Conservation (phyloP, 2,329 filamentous ascomycete species). For the Chrysoporthe deuterocubensis region DNA sequence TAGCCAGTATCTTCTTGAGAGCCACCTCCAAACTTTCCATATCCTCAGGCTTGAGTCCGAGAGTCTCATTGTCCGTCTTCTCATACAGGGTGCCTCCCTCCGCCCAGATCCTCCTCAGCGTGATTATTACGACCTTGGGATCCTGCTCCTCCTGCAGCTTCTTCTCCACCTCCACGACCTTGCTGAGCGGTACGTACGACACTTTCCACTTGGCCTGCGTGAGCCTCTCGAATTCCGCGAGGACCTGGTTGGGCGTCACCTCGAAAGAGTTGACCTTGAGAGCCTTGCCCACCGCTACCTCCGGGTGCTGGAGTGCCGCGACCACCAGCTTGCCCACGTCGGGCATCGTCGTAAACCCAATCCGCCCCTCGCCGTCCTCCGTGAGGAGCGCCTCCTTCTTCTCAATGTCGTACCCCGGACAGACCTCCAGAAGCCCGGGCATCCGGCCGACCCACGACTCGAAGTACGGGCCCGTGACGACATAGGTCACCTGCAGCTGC, state of each 20-base stretch:
- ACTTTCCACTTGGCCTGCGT: conserved; percentile 62
- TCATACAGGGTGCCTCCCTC: conserved; percentile 74
- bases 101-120: conserved; percentile 72
- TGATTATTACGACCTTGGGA: conserved; percentile 58
- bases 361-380: conserved; percentile 62
- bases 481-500: conserved; percentile 64
- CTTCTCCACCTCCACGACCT: conserved; percentile 60
- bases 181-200: conserved; percentile 54
- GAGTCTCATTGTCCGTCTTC: conserved; percentile 65
- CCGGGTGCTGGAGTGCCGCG: conserved; percentile 62
- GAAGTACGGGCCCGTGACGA: conserved; percentile 72
- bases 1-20: conserved; percentile 33
- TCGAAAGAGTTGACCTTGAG: conserved; percentile 75
- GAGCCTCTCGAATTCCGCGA: conserved; percentile 71
- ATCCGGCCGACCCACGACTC: conserved; percentile 61
- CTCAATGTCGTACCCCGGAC: conserved; percentile 63
- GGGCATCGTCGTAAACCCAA: conserved; percentile 72
- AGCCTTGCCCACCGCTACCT: conserved; percentile 56
- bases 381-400: conserved; percentile 63
- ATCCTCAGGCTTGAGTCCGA: conserved; percentile 54
- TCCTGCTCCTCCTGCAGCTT: conserved; percentile 59
- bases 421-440: conserved; percentile 40
- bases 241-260: conserved; percentile 63
- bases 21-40: conserved; percentile 53
- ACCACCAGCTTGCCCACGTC: conserved; percentile 73